Conservation (phyloP, 768 basidiomycete species). For the Crepidotus variabilis region DNA sequence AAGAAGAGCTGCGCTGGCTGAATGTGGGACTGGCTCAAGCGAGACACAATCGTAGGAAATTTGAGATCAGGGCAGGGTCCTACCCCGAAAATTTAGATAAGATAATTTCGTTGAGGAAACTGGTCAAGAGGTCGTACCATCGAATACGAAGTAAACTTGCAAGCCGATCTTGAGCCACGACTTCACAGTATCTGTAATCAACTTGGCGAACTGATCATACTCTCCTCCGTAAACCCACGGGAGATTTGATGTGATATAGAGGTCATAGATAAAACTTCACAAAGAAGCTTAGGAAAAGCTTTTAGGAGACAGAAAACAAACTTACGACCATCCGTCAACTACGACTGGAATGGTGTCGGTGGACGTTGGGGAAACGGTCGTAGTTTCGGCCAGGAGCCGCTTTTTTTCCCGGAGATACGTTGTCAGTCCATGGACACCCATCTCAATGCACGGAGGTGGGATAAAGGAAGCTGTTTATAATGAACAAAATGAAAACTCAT, state of each 20-base stretch:
- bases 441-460: constrained; percentile 15
- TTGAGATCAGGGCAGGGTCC: constrained; percentile 72
- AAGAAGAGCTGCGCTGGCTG: constrained; percentile 73
- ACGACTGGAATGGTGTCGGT: constrained; percentile 46
- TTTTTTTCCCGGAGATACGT: constrained; percentile 49
- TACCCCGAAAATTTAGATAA: constrained; percentile 21
- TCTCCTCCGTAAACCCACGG: constrained; percentile 90
- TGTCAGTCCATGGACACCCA: constrained; percentile 54
- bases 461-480: background rate
- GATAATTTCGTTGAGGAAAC: constrained; percentile 12
- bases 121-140: constrained; percentile 48
- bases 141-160: constrained; percentile 73
- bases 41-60: constrained; percentile 60
- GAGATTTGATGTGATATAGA: constrained; percentile 55
- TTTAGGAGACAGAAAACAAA: constrained; percentile 14
- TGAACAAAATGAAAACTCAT: background rate
- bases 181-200: constrained; percentile 47
- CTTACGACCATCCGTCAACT: constrained; percentile 88
- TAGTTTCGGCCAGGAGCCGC: constrained; percentile 34
- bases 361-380: constrained; percentile 17
- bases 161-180: constrained; percentile 71
- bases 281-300: constrained; percentile 4
- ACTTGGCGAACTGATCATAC: constrained; percentile 51
- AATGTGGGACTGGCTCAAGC: constrained; percentile 54
- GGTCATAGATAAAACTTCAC: constrained; percentile 69